Conservation (phyloP, 345 rosid genomes). For the Eucalyptus coolabah region DNA sequence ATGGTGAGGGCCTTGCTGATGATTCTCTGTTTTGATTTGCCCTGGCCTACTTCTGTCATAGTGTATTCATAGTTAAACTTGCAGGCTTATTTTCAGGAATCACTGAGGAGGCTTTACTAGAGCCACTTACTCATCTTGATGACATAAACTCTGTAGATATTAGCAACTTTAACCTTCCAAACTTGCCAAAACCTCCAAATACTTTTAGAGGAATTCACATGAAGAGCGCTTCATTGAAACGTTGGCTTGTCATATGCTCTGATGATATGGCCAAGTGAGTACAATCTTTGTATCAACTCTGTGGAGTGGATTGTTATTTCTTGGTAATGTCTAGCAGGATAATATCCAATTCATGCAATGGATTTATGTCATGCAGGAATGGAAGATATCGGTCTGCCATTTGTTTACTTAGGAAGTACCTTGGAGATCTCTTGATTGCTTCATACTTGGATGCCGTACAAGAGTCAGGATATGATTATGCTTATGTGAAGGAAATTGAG, state of each 20-base stretch:
- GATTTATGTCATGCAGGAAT: conserved; percentile 15
- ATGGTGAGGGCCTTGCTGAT: conserved; percentile 35
- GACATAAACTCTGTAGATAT: conserved; percentile 41
- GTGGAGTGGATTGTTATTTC: background rate
- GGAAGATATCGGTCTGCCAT: conserved; percentile 41
- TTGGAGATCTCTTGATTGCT: conserved; percentile 80
- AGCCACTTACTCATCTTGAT: conserved; percentile 44
- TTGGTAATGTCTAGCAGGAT: background rate
- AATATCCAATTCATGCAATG: background rate
- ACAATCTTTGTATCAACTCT: background rate
- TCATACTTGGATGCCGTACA: conserved; percentile 50
- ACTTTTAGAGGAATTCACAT: conserved; percentile 73
- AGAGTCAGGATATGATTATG: conserved; percentile 72
- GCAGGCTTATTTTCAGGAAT: conserved; percentile 50
- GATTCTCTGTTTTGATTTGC: background rate
- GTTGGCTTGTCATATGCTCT: conserved; percentile 85
- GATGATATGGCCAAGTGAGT: conserved; percentile 76
- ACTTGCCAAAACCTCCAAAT: conserved; percentile 75
- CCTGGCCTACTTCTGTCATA: background rate
- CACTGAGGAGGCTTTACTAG: conserved; percentile 34
- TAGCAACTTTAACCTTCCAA: conserved; percentile 45
- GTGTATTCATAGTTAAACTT: background rate
- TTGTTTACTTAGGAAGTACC: conserved; percentile 79
- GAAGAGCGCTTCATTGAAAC: conserved; percentile 52
- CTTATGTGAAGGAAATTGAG: conserved; percentile 87